A percentile compares a stretch with the other conserved stretches of the same genome.
These are phyloP conservation scores for Streptanthus diversifolius DNA, from an alignment of 345 rosid species.

Conservation along the genomic window DNA sequence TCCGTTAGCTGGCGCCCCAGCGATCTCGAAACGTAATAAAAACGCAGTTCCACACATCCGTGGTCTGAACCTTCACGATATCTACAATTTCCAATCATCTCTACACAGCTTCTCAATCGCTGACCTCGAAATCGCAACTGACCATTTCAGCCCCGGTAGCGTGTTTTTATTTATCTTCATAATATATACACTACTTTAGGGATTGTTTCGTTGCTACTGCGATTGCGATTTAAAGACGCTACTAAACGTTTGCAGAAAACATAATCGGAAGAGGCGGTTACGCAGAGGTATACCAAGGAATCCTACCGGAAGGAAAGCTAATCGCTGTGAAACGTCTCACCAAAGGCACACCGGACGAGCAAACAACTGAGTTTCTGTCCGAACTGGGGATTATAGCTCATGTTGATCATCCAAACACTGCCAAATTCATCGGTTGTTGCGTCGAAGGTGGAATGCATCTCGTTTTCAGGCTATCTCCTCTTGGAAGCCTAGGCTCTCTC, in stretches of 20 bases:
- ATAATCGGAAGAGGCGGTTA: constrained; percentile 87
- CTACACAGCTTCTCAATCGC: constrained; percentile 53
- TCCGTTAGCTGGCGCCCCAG: constrained; percentile 37
- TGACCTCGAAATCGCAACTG: constrained; percentile 64
- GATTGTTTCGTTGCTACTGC: neutral
- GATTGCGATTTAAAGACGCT: neutral
- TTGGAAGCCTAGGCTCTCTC: constrained; percentile 72
- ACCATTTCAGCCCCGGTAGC: constrained; percentile 59
- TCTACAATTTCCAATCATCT: constrained; percentile 60
- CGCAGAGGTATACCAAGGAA: constrained; percentile 83
- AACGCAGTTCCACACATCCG: constrained; percentile 37
- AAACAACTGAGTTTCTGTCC: constrained; percentile 56
- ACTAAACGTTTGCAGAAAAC: constrained; percentile 49
- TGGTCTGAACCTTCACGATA: constrained; percentile 43
- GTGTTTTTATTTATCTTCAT: neutral
- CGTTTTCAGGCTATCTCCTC: constrained; percentile 64
- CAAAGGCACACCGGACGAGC: constrained; percentile 73
- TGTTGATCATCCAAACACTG: constrained; percentile 81
- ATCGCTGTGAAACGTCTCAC: constrained; percentile 71
- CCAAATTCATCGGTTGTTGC: constrained; percentile 81
- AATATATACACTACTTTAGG: neutral
- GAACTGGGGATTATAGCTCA: constrained; percentile 89
- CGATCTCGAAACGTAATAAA: constrained; percentile 39
- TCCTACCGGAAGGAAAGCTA: constrained; percentile 54
- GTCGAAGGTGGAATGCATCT: constrained; percentile 84